These are phyloP conservation scores for Oryza meyeriana DNA, from an alignment of 176 grass and related monocot species.

Conservation along the genomic window DNA sequence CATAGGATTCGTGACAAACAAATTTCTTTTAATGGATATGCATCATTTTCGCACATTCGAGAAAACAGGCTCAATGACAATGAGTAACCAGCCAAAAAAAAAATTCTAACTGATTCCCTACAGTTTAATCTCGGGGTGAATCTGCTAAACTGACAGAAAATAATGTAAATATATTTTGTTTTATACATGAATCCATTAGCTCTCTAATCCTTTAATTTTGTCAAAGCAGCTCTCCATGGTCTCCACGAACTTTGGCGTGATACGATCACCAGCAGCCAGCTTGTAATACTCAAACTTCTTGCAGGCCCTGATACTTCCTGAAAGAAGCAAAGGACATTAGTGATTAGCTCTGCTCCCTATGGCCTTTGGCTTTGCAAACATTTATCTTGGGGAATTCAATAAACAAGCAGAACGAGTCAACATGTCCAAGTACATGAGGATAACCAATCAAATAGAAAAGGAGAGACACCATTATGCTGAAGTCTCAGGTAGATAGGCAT, in stretches of 20 bases:
- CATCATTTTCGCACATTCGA: not conserved
- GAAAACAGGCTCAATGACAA: not conserved
- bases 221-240: conserved; percentile 28
- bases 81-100: too few species aligned
- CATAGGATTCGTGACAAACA: not conserved
- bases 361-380: not conserved
- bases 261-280: conserved; percentile 29
- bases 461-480: not conserved
- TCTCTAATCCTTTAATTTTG: conserved; percentile 40
- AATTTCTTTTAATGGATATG: not conserved
- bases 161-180: too few species aligned
- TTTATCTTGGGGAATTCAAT: not conserved
- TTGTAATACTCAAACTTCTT: conserved; percentile 58
- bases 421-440: too few species aligned
- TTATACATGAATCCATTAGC: not conserved
- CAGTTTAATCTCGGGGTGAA: too few species aligned
- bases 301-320: conserved; percentile 54
- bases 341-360: not conserved
- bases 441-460: too few species aligned
- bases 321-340: not conserved
- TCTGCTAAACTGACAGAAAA: too few species aligned
- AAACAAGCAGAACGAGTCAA: too few species aligned
- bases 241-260: conserved; percentile 16
- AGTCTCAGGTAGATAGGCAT: not conserved
- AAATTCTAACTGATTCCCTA: not conserved